Base-by-base conservation (phyloP, 2,329 filamentous ascomycete genomes). In the Penicillium occitanis region DNA sequence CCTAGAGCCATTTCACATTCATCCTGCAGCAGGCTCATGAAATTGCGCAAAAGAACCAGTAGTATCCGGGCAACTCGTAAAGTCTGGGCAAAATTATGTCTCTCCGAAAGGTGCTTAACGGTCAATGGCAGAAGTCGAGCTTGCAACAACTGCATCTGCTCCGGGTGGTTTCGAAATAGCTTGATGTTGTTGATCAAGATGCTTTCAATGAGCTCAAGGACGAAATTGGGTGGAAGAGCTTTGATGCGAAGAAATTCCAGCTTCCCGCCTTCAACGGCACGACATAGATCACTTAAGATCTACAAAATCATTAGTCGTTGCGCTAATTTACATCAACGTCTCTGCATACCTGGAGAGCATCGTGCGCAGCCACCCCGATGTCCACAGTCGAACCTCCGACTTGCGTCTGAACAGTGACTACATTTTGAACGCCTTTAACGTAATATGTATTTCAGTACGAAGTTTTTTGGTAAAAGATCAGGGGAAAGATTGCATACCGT, bases 151-250 rank as follows among this genome's bases (percentile, higher is more conserved):
- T 94, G 86, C 5, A 90, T 87, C 76, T 96, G 91, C 73, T 97
- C 93, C 0, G 87, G 84, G 73, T 97, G 93, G 2, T 84, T 83
- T 19, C 88, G 82, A 76, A 98, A 95, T 33, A 96, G 87, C 61
- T 85, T 83, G n/a, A 89, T 87, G 80, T 97, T 92, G 71, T 93
- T 96, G 28, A 90, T 90, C 67, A 99, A 82, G 62, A 97, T 88
- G 0, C 92, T 94, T 78, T 97, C 93, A 71, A 99, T 92, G 64
- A 98, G 84, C 75, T 99, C 95, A 1, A 99, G 81, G 5, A 93
- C 91, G 71, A 96, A 95, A 0, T 91, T 90, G 71, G 92, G 88
- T 0, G 92, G 88, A 10, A 98, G 84, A 3, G 87, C 87, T 13
- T 91, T 88, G 72, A 95, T 91, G 37, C 88, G 88, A 46, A 99